Percentiles rank a stretch among this genome's conserved stretches.
These are phyloP conservation scores for Rosa lucieae DNA, from an alignment of 306 rosid species.

Conservation along the genomic window DNA sequence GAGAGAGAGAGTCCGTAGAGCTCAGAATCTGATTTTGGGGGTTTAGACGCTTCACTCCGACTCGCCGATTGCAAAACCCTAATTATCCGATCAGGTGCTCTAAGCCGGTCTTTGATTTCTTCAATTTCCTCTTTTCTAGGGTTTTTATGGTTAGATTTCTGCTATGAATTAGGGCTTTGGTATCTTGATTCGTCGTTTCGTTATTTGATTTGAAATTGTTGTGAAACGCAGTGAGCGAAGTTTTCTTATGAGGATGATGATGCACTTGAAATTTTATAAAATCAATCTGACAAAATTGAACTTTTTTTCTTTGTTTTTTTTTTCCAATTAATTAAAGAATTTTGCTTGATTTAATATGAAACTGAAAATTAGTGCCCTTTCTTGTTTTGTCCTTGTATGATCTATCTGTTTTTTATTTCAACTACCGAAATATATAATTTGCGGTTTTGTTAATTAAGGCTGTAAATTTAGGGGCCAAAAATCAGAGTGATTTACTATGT, in stretches of 20 bases:
- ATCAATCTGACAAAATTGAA: not conserved
- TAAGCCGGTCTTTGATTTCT: not conserved
- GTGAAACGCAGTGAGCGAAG: not conserved
- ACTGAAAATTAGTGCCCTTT: not conserved
- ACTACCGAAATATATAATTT: not conserved
- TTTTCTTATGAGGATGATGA: not conserved
- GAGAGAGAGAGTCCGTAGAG: not conserved
- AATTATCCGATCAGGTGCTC: constrained; percentile 53
- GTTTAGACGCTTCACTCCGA: constrained; percentile 9
- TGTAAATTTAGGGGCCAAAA: not conserved
- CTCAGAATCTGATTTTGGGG: constrained; percentile 39
- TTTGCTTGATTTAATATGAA: not conserved
- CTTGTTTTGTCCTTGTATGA: not conserved
- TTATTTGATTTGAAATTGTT: not conserved
- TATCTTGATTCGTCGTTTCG: not conserved
- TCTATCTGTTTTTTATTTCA: not conserved
- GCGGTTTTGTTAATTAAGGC: not conserved
- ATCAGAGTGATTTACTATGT: not conserved
- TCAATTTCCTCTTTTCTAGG: not conserved
- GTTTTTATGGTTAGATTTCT: not conserved
- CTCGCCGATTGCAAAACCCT: constrained; percentile 38
- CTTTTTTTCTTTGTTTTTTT: not conserved
- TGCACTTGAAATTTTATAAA: not conserved
- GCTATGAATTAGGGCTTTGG: not conserved
- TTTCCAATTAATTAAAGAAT: not conserved